Evolutionary conservation across 768 basidiomycete genomes (phyloP), one percentile per base, ranked within the genome.

Genomic region (Serendipita indica): DNA sequence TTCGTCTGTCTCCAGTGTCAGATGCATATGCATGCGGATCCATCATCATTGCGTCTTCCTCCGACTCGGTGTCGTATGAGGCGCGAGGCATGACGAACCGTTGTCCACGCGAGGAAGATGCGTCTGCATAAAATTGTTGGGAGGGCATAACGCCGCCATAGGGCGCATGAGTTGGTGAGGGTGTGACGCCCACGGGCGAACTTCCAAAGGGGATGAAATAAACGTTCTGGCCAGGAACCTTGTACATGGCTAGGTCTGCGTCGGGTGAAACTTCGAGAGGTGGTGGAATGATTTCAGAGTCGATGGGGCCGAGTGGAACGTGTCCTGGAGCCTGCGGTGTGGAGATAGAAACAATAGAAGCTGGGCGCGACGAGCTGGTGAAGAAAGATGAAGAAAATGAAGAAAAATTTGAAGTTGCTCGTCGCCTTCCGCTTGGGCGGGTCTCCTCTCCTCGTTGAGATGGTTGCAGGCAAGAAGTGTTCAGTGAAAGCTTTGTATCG

Each of bases 191-290:
- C 49, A 33, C 30, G 10, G 49, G 49, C 4, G 49, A 54, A 28
- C 49, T 28, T 28, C 49, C 49, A 18, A 25, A 54, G 49, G 49
- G 49, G 0, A 54, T 28, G 0, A 54, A 54, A 33, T 54, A 54
- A 27, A 54, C 49, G 49, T 54, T 54, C 32, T 54, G 49, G 12
- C 49, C 49, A 28, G 49, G 49, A 30, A 54, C 49, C 32, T 54
- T 54, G 32, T 54, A 54, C 49, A 54, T 54, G 25, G 22, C 32
- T n/a, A 37, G 10, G 35, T 37, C 35, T 10, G 10, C n/a, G n/a
- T n/a, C n/a, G n/a, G n/a, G n/a, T 43, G 41, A 43, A 18, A 25
- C 27, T 20, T 54, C 49, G 32, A 54, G 49, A 25, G 32, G 49
- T 28, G 32, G 30, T n/a, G 49, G 49, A 33, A 54, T 22, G 16